phyloP scores from a whole-genome alignment of 345 rosid genomes.

The Syzygium grande region DNA sequence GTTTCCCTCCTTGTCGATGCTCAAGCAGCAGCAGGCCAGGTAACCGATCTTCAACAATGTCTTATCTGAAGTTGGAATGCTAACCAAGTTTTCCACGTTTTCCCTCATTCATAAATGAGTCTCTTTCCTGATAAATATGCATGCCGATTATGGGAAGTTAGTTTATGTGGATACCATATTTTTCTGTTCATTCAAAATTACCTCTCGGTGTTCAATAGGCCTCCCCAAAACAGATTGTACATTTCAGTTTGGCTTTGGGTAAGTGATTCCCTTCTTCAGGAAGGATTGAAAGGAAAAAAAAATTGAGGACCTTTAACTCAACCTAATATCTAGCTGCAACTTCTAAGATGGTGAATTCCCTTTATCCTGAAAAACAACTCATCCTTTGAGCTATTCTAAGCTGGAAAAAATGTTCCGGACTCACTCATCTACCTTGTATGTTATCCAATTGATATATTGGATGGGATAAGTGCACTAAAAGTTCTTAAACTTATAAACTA shows the following conservation, averaged over 20 bases:
- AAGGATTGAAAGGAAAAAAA: neutral
- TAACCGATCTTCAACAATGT: neutral
- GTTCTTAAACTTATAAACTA: neutral
- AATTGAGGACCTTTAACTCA: neutral
- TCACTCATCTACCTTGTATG: neutral
- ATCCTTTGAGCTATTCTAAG: neutral
- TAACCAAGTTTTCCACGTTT: neutral
- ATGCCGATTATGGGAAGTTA: neutral
- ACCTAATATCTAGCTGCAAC: neutral
- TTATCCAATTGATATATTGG: neutral
- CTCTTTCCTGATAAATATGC: neutral
- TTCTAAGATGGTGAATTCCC: neutral
- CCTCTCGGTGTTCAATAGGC: neutral
- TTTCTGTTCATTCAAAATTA: neutral
- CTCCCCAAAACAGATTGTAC: neutral
- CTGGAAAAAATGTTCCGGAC: neutral
- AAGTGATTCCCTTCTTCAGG: neutral
- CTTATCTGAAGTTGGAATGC: neutral
- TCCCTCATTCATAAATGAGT: neutral
- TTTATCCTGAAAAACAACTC: neutral
- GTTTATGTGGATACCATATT: neutral
- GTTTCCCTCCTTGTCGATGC: constrained; percentile 93
- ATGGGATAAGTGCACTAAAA: neutral
- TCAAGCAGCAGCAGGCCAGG: constrained; percentile 90
- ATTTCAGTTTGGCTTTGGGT: neutral